Evolutionary conservation across 352 stramenopile genomes (phyloP), one percentile per base, ranked within the genome.

Genomic region (Thalassiosira mediterranea): DNA sequence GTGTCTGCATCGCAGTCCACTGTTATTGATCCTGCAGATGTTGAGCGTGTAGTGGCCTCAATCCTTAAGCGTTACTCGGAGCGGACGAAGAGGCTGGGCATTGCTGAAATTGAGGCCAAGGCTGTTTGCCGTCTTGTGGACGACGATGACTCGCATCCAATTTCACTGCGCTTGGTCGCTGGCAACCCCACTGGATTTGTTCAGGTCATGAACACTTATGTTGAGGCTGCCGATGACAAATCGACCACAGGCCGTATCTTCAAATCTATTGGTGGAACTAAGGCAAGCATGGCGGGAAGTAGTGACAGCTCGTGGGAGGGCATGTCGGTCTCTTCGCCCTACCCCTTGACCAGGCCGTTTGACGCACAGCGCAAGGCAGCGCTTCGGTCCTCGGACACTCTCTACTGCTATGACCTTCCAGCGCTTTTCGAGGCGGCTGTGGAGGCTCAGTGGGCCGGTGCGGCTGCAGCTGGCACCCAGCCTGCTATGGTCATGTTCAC

Each of bases 331-430:
- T 96, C 89, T 54, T 96, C 94, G 44, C 96, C 97, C n/a, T 99
- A 99, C 90, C 95, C 96, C 46, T 89, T 99, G 1, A 94, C 94
- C 25, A 93, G 98, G 62, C 93, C 95, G 34, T 98, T 99, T 81
- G 89, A 94, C 73, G 94, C 98, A 46, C 79, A 94, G 53, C 64
- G 91, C 25, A 89, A 93, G 89, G 93, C 90, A 91, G 97, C 92
- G 81, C 92, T 88, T 77, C 96, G 79, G 90, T 96, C 86, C 13
- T 94, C 88, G 3, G 93, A 96, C 63, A 96, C 94, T 23, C 76
- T 97, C 7, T 99, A 99, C 84, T 97, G 96, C 72, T 99, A 99
- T 90, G 98, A 99, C 88, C 98, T 99, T 79, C 88, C 98, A 32
- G 96, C 98, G 69, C 88, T 99, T 23, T 98, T 99, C 72, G 96